Percentiles rank a stretch among this genome's conserved stretches.
Evolutionary conservation across 1,139 yeast species (phyloP).

Genomic region (Pichia sp.): DNA sequence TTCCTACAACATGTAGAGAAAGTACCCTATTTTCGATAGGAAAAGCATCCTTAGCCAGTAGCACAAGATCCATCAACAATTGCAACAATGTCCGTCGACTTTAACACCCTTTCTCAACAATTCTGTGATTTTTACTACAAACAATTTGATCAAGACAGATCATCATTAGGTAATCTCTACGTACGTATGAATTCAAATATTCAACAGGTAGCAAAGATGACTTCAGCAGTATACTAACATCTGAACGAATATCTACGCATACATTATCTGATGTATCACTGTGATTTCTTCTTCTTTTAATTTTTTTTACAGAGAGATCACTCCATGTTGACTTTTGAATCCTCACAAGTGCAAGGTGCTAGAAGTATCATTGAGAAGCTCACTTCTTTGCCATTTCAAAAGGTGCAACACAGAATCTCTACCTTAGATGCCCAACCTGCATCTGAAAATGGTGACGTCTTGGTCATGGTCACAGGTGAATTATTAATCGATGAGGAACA

Average conservation of each 20-base stretch:
- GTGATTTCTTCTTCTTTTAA: not conserved
- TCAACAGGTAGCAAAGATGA: no score
- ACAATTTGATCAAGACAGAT: slow-evolving; percentile 89
- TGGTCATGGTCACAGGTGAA: slow-evolving; percentile 98
- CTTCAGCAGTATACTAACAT: no score
- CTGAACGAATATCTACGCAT: not conserved
- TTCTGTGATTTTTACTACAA: slow-evolving; percentile 93
- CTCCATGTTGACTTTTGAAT: slow-evolving; percentile 96
- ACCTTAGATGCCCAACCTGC: slow-evolving; percentile 98
- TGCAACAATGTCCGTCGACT: slow-evolving; percentile 48
- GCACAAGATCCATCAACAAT: not conserved
- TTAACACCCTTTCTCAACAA: slow-evolving; percentile 70
- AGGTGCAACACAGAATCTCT: slow-evolving; percentile 87
- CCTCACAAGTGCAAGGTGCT: slow-evolving; percentile 91
- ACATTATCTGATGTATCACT: not conserved
- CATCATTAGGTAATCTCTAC: slow-evolving; percentile 89
- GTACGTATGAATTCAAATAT: slow-evolving; percentile 33
- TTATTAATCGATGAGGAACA: slow-evolving; percentile 88
- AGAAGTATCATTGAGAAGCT: slow-evolving; percentile 88
- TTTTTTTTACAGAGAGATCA: slow-evolving; percentile 60
- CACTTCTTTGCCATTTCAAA: slow-evolving; percentile 79
- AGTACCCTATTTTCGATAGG: no score
- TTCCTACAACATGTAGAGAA: not conserved
- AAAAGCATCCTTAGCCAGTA: not conserved
- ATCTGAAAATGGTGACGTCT: slow-evolving; percentile 86